These are phyloP conservation scores for Corinectria fuckeliana DNA, from an alignment of 2,329 filamentous ascomycete genomes.

Conservation along the genomic window DNA sequence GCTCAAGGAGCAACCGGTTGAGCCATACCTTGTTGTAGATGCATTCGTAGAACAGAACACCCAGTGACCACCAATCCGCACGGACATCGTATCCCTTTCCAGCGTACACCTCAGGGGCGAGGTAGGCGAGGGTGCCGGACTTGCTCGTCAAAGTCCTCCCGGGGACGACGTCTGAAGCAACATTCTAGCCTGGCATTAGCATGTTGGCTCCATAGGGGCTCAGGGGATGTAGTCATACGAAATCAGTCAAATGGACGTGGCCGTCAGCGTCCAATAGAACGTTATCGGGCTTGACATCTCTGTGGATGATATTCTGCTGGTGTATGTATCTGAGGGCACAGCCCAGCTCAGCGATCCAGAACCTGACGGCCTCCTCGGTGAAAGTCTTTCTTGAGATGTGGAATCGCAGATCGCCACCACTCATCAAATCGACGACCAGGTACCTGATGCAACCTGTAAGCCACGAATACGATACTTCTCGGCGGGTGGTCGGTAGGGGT, in stretches of 20 bases:
- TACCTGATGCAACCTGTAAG: constrained; percentile 66
- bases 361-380: constrained; percentile 93
- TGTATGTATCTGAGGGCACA: constrained; percentile 91
- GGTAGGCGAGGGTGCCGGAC: constrained; percentile 93
- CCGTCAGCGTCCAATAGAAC: constrained; percentile 86
- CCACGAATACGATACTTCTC: not conserved
- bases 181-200: constrained; percentile 71
- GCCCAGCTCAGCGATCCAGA: constrained; percentile 95
- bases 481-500: not conserved
- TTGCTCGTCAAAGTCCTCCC: constrained; percentile 89
- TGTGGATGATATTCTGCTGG: constrained; percentile 84
- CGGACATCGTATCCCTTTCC: constrained; percentile 88
- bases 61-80: constrained; percentile 98
- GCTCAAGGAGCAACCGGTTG: constrained; percentile 39
- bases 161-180: constrained; percentile 89
- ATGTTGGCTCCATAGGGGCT: not conserved
- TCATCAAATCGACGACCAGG: constrained; percentile 98
- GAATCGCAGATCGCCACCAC: constrained; percentile 92
- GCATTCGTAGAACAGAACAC: constrained; percentile 98
- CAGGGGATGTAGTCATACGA: constrained; percentile 64
- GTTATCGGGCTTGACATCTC: constrained; percentile 92
- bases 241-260: constrained; percentile 97
- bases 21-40: constrained; percentile 91
- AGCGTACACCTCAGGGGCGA: constrained; percentile 93
- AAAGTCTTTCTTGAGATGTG: constrained; percentile 98